These are phyloP conservation scores for Cutaneotrichosporon curvatum DNA, from an alignment of 1,284 basidiomycete species.

Conservation along the genomic window DNA sequence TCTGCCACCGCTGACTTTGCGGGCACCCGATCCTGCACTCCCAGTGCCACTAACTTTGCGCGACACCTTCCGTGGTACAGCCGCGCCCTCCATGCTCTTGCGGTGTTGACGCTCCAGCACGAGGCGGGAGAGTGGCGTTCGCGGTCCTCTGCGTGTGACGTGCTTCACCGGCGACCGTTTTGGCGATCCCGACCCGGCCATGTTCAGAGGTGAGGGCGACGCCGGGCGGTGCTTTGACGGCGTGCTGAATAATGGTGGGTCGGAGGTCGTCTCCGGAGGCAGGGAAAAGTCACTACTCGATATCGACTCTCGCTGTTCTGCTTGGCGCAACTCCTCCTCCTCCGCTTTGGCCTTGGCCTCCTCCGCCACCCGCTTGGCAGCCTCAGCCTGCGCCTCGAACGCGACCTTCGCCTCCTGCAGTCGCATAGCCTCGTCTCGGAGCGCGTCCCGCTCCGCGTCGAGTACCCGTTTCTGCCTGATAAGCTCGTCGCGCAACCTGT, in stretches of 20 bases:
- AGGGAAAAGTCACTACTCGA: too few species aligned
- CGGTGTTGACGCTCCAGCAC: constrained; percentile 28
- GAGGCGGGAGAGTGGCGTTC: constrained; percentile 36
- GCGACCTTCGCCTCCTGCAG: constrained; percentile 56
- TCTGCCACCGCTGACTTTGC: neutral
- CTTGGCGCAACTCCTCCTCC: too few species aligned
- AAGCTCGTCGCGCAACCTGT: constrained; percentile 20
- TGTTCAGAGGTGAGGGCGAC: constrained; percentile 28
- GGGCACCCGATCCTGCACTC: neutral
- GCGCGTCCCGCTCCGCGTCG: constrained; percentile 60
- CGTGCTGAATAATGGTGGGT: constrained; percentile 3
- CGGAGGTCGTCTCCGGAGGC: neutral
- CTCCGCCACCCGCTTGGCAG: constrained; percentile 53
- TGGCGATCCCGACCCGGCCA: constrained; percentile 15
- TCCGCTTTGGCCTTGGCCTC: constrained; percentile 33
- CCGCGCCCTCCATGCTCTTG: neutral
- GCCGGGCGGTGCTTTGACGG: constrained; percentile 19
- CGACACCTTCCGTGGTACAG: neutral
- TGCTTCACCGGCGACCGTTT: constrained; percentile 17
- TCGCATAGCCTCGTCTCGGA: constrained; percentile 58
- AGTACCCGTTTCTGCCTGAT: constrained; percentile 46
- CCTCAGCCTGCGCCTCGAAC: constrained; percentile 51
- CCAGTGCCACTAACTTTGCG: neutral
- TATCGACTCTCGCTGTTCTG: too few species aligned
- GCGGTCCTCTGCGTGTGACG: constrained; percentile 17